Conservation (phyloP, 768 basidiomycete species). For the Flagelloscypha sp. region DNA sequence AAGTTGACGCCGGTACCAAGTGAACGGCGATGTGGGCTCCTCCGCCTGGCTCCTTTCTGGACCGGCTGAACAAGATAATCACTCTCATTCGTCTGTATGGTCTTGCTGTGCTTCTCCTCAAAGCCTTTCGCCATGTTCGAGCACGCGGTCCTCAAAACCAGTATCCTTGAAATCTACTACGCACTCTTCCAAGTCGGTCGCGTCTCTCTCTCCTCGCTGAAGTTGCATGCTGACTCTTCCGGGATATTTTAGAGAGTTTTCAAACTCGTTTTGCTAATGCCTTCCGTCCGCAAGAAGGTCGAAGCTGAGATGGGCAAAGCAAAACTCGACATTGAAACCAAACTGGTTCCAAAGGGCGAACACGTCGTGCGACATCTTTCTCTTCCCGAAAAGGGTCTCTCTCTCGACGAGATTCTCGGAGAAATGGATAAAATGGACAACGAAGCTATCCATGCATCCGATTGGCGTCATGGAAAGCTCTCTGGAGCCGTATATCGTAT, state of each 20-base stretch:
- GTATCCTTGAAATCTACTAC: constrained; percentile 43
- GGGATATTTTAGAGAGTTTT: constrained; percentile 38
- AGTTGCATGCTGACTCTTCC: neutral
- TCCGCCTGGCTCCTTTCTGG: too few species aligned
- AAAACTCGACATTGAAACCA: constrained; percentile 54
- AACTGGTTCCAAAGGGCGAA: constrained; percentile 57
- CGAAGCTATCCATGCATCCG: constrained; percentile 34
- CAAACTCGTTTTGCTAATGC: constrained; percentile 51
- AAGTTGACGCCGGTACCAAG: neutral
- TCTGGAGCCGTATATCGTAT: constrained; percentile 83
- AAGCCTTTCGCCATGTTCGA: constrained; percentile 51
- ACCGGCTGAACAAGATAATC: constrained; percentile 38
- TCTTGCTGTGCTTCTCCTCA: constrained; percentile 40
- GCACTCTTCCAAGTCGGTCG: constrained; percentile 44
- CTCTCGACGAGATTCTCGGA: constrained; percentile 62
- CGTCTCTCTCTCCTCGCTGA: neutral
- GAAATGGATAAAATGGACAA: constrained; percentile 80
- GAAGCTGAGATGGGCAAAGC: constrained; percentile 57
- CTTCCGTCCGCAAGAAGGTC: constrained; percentile 51
- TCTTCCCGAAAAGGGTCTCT: constrained; percentile 56
- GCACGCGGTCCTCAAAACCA: constrained; percentile 49
- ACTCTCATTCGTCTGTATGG: constrained; percentile 53
- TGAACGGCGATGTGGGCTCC: too few species aligned
- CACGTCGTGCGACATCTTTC: constrained; percentile 56
- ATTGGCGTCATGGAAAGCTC: constrained; percentile 67